Conservation (phyloP, 305 asterid genomes). For the Fraxinus xanthoxyloides region DNA sequence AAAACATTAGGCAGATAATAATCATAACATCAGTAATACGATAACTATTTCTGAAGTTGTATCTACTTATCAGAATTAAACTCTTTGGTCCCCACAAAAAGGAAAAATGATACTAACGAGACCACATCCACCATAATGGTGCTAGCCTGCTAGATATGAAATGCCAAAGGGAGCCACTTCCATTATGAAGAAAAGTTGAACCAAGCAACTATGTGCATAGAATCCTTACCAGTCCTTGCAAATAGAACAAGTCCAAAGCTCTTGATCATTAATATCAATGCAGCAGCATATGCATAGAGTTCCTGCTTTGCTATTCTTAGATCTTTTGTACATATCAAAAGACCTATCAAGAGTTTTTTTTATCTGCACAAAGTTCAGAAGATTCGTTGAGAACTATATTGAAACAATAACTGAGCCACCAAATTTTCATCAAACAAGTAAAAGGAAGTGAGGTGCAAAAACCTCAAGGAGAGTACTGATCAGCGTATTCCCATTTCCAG, state of each 20-base stretch:
- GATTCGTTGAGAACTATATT: slow-evolving; percentile 18
- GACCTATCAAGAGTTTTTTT: slow-evolving; percentile 53
- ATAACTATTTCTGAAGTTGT: slow-evolving; percentile 1
- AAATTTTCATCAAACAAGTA: slow-evolving; percentile 17
- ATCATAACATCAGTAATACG: slow-evolving; percentile 2
- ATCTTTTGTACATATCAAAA: slow-evolving; percentile 43
- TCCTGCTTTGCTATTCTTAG: slow-evolving; percentile 26
- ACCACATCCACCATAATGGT: background rate
- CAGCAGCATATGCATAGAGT: slow-evolving; percentile 49
- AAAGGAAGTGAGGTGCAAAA: slow-evolving; percentile 7
- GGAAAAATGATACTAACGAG: background rate
- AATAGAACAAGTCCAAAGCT: slow-evolving; percentile 54
- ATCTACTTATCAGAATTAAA: background rate
- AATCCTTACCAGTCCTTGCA: slow-evolving; percentile 68
- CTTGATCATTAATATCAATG: slow-evolving; percentile 37
- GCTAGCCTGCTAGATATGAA: background rate
- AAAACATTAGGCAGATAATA: slow-evolving; percentile 16
- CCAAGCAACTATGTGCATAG: slow-evolving; percentile 7
- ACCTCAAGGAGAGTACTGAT: slow-evolving; percentile 63
- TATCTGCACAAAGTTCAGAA: slow-evolving; percentile 48
- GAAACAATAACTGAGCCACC: slow-evolving; percentile 3
- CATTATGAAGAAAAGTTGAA: slow-evolving; percentile 16
- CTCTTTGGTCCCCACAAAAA: background rate
- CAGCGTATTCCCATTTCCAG: slow-evolving; percentile 39
- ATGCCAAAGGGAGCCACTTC: slow-evolving; percentile 16